phyloP scores from a whole-genome alignment of 176 grass and related monocot species.

The Secale cereale region DNA sequence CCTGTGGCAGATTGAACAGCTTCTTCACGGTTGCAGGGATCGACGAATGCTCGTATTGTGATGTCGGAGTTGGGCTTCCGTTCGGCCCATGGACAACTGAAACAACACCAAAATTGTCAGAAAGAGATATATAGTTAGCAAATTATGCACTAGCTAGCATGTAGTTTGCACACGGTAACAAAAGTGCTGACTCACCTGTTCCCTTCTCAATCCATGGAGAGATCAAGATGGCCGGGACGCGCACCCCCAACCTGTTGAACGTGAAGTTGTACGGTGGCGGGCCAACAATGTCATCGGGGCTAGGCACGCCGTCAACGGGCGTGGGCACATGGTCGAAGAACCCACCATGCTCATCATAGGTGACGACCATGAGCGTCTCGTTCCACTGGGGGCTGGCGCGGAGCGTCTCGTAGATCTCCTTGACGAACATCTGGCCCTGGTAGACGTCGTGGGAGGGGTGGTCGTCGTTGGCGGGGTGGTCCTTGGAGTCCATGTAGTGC shows the following conservation, averaged over 20 bases:
- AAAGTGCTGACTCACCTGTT: slow-evolving; percentile 34
- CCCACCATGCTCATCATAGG: slow-evolving; percentile 92
- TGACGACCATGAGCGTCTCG: slow-evolving; percentile 55
- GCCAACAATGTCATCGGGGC: slow-evolving; percentile 79
- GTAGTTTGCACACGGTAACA: background rate
- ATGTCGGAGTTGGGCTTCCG: slow-evolving; percentile 66
- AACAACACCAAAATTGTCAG: background rate
- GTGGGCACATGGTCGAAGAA: slow-evolving; percentile 96
- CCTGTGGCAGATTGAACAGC: slow-evolving; percentile 61
- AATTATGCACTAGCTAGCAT: no score
- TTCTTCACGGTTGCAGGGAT: slow-evolving; percentile 89
- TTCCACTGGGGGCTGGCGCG: slow-evolving; percentile 87
- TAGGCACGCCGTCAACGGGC: slow-evolving; percentile 56
- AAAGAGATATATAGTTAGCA: no score
- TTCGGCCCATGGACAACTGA: slow-evolving; percentile 72
- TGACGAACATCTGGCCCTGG: slow-evolving; percentile 84
- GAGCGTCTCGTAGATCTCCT: slow-evolving; percentile 82
- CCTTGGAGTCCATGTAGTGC: slow-evolving; percentile 74
- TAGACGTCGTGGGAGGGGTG: slow-evolving; percentile 95
- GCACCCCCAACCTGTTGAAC: slow-evolving; percentile 70
- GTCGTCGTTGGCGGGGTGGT: slow-evolving; percentile 70
- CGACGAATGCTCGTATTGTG: slow-evolving; percentile 89
- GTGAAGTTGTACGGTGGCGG: slow-evolving; percentile 75
- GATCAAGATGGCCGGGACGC: slow-evolving; percentile 78
- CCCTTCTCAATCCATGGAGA: slow-evolving; percentile 87